Evolutionary conservation across 2,329 filamentous ascomycete genomes (phyloP).

Genomic region (Mariannaea sp.): DNA sequence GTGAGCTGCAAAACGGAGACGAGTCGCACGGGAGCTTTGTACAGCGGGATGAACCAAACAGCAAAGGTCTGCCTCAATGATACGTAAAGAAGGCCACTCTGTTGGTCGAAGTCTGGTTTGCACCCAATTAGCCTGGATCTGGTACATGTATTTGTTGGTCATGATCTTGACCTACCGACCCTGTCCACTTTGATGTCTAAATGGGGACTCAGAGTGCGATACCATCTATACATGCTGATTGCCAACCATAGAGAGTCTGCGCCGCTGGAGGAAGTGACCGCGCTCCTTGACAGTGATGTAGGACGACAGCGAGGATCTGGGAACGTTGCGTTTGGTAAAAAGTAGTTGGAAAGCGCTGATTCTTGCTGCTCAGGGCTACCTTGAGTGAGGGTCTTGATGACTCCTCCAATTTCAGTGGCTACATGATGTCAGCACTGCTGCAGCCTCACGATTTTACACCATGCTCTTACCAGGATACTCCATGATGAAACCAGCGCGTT

Average conservation of each 20-base stretch:
- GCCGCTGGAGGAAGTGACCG: constrained; percentile 47
- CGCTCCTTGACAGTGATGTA: constrained; percentile 52
- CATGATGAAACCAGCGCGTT: constrained; percentile 15
- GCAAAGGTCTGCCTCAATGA: constrained; percentile 75
- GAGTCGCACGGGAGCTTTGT: constrained; percentile 69
- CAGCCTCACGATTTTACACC: not conserved
- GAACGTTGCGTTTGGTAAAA: constrained; percentile 73
- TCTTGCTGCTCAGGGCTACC: constrained; percentile 69
- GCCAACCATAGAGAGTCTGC: constrained; percentile 70
- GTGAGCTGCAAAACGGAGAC: constrained; percentile 70
- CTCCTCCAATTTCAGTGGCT: constrained; percentile 63
- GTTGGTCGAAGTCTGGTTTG: constrained; percentile 67
- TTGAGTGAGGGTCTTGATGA: constrained; percentile 73
- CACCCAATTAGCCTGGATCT: not conserved
- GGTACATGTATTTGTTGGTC: fast-evolving
- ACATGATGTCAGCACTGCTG: not conserved
- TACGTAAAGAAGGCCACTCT: constrained; percentile 71
- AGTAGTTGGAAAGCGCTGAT: constrained; percentile 71
- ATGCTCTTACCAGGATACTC: constrained; percentile 49
- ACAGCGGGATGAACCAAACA: constrained; percentile 78
- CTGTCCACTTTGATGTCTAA: constrained; percentile 71
- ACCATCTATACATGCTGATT: constrained; percentile 76
- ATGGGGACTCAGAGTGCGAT: constrained; percentile 78
- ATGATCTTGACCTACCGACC: constrained; percentile 46
- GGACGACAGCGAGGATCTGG: constrained; percentile 79